Evolutionary conservation across 2,329 filamentous ascomycete genomes (phyloP), one percentile per base, ranked within the genome.

Genomic region (Sclerotiophoma versabilis): DNA sequence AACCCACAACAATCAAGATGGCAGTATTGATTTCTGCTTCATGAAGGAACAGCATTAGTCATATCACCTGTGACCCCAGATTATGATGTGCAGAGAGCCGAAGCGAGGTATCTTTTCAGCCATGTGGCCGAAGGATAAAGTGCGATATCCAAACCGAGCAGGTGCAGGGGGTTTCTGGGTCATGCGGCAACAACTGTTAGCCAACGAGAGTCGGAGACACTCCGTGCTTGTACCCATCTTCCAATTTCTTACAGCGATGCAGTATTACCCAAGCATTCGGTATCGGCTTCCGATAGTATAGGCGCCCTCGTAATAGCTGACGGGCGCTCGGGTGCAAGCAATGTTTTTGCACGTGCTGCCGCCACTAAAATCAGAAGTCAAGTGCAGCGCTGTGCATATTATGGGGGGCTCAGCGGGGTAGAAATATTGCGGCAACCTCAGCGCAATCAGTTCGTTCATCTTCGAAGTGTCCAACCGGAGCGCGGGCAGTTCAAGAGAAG

Each of bases 111-210:
- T 44, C 25, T 25, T 39, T 45, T 39, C 15, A 45, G 45, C 29
- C 22, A 44, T 45, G 19, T 32, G 34, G n/a, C 51, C 45, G 51
- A 49, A 9, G 33, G 27, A 34, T 49, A 41, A 30, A 45, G 38
- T 49, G 45, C 27, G 14, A 20, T 22, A 17, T 33, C 38, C 33
- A 11, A 38, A 38, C 9, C 4, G 25, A 39, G 51, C 45, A 54
- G 39, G 51, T 49, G 45, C 38, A 38, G 22, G 39, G 20, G 30
- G 17, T 17, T 15, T 19, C 15, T n/a, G 4, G 38, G 44, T 54
- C 51, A 54, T 37, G 51, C 45, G 51, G 26, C 33, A 54, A 15
- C 14, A 34, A 27, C 25, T 15, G 12, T 22, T 29, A 8, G 19
- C 50, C 50, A 54, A 54, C 50, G 26, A 39, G 32, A 32, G 6